phyloP scores from a whole-genome alignment of 805 yeast genomes.

The Zygosaccharomyces bisporus region DNA sequence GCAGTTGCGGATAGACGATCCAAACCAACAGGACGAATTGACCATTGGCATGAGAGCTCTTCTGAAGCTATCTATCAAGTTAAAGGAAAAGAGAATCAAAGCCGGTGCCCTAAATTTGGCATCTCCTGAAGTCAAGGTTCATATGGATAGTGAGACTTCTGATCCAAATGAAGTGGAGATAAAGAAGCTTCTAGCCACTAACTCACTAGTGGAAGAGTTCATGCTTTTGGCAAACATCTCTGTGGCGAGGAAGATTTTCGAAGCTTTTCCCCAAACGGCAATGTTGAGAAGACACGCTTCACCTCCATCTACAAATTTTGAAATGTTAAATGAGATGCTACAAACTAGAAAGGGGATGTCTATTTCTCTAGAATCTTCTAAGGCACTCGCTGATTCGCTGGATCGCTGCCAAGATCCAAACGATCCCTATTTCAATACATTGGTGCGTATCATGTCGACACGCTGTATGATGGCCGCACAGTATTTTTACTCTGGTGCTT shows the following conservation, averaged over 20 bases:
- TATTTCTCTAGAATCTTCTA: slow-evolving; percentile 78
- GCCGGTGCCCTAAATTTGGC: slow-evolving; percentile 97
- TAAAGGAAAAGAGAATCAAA: slow-evolving; percentile 80
- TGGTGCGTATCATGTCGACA: slow-evolving; percentile 93
- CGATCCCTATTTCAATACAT: slow-evolving; percentile 89
- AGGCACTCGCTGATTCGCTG: slow-evolving; percentile 87
- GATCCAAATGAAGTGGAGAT: slow-evolving; percentile 96
- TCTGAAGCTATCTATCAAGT: slow-evolving; percentile 70
- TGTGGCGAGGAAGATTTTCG: slow-evolving; percentile 89
- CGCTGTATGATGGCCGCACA: slow-evolving; percentile 99
- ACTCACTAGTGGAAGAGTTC: slow-evolving; percentile 95
- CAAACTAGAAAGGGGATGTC: slow-evolving; percentile 72
- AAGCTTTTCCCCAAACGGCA: slow-evolving; percentile 95
- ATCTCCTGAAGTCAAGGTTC: slow-evolving; percentile 96
- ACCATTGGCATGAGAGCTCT: slow-evolving; percentile 87
- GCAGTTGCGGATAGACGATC: slow-evolving; percentile 84
- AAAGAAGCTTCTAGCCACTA: slow-evolving; percentile 82
- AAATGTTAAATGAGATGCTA: slow-evolving; percentile 81
- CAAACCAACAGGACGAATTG: slow-evolving; percentile 68
- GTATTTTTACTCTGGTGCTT: slow-evolving; percentile 88
- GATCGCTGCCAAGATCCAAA: slow-evolving; percentile 79
- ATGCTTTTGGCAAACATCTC: slow-evolving; percentile 96
- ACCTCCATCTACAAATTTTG: slow-evolving; percentile 95
- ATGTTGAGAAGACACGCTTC: slow-evolving; percentile 97
- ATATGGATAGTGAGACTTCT: slow-evolving; percentile 93